Conservation (phyloP, 495 filamentous ascomycete genomes). For the Cudoniella acicularis region DNA sequence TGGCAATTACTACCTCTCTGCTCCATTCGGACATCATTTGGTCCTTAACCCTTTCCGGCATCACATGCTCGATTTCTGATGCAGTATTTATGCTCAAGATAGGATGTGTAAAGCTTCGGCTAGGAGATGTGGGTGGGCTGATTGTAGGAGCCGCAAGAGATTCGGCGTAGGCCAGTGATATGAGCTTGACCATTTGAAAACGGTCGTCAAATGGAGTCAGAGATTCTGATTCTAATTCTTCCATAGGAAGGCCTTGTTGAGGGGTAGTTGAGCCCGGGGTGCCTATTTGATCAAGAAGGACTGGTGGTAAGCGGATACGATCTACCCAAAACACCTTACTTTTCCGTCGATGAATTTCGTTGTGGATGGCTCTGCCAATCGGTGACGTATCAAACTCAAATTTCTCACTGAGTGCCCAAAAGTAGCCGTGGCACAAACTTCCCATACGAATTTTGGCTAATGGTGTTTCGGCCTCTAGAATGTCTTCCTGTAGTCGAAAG, state of each 20-base stretch:
- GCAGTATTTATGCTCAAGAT: constrained; percentile 39
- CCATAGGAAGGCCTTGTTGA: constrained; percentile 37
- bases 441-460: constrained; percentile 70
- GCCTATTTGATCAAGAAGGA: constrained; percentile 33
- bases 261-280: constrained; percentile 37
- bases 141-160: constrained; percentile 55
- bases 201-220: constrained; percentile 66
- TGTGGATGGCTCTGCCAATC: constrained; percentile 64
- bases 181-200: constrained; percentile 60
- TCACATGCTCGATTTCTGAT: constrained; percentile 9
- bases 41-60: constrained; percentile 58
- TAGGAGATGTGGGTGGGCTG: constrained; percentile 70
- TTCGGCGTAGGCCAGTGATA: constrained; percentile 64
- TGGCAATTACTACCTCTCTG: constrained; percentile 63
- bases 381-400: constrained; percentile 70
- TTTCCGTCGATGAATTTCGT: constrained; percentile 70
- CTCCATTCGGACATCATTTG: constrained; percentile 76
- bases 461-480: constrained; percentile 58
- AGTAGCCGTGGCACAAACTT: constrained; percentile 81
- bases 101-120: constrained; percentile 58
- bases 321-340: constrained; percentile 72
- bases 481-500: constrained; percentile 79
- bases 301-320: constrained; percentile 52
- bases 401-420: constrained; percentile 71
- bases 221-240: constrained; percentile 53